These are phyloP conservation scores for Leptosphaerulina australis DNA, from an alignment of 2,329 filamentous ascomycete species.

Conservation along the genomic window DNA sequence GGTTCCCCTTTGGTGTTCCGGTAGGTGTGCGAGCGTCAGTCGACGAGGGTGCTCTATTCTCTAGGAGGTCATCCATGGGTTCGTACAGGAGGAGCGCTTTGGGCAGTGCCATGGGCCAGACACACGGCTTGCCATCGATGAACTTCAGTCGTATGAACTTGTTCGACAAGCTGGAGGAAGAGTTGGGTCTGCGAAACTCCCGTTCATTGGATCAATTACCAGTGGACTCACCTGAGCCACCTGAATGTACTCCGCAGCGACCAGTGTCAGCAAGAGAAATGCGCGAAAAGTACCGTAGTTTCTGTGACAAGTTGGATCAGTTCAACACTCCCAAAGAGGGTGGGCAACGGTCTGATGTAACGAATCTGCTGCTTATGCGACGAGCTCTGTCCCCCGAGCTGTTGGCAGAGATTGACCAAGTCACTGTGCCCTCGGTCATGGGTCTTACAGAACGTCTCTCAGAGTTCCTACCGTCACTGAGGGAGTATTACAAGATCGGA, in stretches of 20 bases:
- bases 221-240: constrained; percentile 38
- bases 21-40: constrained; percentile 27
- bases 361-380: constrained; percentile 22
- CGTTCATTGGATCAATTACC: constrained; percentile 47
- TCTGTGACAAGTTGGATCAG: constrained; percentile 53
- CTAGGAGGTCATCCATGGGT: constrained; percentile 28
- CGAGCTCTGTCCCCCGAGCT: constrained; percentile 51
- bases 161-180: constrained; percentile 54
- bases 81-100: constrained; percentile 31
- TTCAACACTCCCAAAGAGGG: constrained; percentile 27
- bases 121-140: constrained; percentile 53
- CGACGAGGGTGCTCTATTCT: constrained; percentile 30
- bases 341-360: constrained; percentile 17
- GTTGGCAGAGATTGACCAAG: constrained; percentile 52
- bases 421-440: constrained; percentile 55
- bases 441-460: constrained; percentile 55
- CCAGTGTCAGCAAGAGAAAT: constrained; percentile 47
- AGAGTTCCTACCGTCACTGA: constrained; percentile 53
- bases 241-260: constrained; percentile 42
- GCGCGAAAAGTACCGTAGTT: constrained; percentile 54
- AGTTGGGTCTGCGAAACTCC: constrained; percentile 48
- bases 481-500: constrained; percentile 47
- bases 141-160: constrained; percentile 57
- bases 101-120: constrained; percentile 31
- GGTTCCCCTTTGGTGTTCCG: constrained; percentile 29